Evolutionary conservation across 1,139 yeast genomes (phyloP).

Genomic region (Pneumocystis murina): DNA sequence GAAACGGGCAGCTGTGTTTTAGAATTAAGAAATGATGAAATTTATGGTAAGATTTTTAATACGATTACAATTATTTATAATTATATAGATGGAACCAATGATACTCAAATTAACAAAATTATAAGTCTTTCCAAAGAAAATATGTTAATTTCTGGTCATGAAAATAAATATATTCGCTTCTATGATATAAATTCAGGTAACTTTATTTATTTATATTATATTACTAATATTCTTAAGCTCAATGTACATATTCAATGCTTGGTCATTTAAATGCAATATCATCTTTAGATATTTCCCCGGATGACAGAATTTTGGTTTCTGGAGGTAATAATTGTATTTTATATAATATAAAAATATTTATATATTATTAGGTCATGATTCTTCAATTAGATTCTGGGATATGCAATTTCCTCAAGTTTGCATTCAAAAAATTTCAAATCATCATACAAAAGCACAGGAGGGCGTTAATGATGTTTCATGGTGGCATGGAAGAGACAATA

Average conservation of each 20-base stretch:
- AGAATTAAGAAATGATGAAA: not conserved
- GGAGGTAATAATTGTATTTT: not conserved
- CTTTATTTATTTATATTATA: not conserved
- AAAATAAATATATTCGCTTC: constrained; percentile 1
- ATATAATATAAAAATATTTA: not conserved
- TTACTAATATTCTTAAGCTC: not conserved
- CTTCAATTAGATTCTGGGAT: constrained; percentile 1
- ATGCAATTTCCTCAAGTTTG: not conserved
- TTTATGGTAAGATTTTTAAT: not conserved
- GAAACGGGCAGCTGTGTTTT: not conserved
- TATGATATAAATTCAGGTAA: constrained; percentile 2
- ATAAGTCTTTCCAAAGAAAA: not conserved
- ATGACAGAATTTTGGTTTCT: not conserved
- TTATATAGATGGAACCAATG: not conserved
- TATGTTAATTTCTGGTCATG: constrained; percentile 1
- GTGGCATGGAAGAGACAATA: not conserved
- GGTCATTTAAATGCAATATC: constrained; percentile 1
- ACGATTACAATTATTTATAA: not conserved
- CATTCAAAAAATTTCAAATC: constrained; percentile 1
- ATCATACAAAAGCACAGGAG: not conserved
- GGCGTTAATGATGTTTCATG: not conserved
- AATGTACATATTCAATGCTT: constrained; percentile 1
- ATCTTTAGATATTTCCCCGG: constrained; percentile 1
- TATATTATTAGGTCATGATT: constrained; percentile 1
- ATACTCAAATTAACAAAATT: constrained; percentile 1